Conservation (phyloP, 352 stramenopile genomes). For the Globisporangium cederbergense region DNA sequence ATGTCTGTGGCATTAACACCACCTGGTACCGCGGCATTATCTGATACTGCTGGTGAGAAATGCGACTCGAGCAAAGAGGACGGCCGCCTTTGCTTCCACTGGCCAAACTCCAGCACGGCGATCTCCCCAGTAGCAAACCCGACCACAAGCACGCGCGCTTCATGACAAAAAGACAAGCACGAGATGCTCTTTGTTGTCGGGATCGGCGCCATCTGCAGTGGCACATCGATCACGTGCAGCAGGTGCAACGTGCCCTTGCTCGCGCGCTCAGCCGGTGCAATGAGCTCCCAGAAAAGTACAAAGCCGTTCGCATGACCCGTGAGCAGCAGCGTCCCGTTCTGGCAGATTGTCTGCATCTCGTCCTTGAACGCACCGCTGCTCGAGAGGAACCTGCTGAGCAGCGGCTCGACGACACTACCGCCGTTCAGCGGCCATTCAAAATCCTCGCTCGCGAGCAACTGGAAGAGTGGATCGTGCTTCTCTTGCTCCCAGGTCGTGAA, state of each 20-base stretch:
- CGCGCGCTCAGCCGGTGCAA: conserved; percentile 35
- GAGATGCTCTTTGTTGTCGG: conserved; percentile 37
- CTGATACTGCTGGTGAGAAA: not conserved
- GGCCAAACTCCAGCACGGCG: conserved; percentile 43
- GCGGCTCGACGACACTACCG: conserved; percentile 46
- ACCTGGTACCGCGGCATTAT: not conserved
- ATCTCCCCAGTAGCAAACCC: conserved; percentile 60
- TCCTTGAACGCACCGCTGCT: conserved; percentile 21
- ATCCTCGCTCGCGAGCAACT: conserved; percentile 33
- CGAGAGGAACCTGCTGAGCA: conserved; percentile 47
- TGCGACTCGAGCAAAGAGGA: conserved; percentile 13
- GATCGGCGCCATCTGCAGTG: conserved; percentile 30
- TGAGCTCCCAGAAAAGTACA: conserved; percentile 64
- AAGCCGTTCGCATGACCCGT: conserved; percentile 53
- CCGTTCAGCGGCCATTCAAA: conserved; percentile 78
- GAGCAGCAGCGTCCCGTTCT: conserved; percentile 49
- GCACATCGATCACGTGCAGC: conserved; percentile 49
- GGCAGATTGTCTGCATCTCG: conserved; percentile 22
- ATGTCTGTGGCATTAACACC: not conserved
- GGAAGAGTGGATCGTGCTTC: conserved; percentile 30
- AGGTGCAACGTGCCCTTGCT: conserved; percentile 57
- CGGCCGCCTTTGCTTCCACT: conserved; percentile 8
- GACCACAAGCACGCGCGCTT: conserved; percentile 41
- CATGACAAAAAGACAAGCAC: conserved; percentile 43
- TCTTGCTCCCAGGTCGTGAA: conserved; percentile 33